Evolutionary conservation across 1,284 basidiomycete species (phyloP), one percentile per base, ranked within the genome.

Genomic region (Fomitopsis pinicola): DNA sequence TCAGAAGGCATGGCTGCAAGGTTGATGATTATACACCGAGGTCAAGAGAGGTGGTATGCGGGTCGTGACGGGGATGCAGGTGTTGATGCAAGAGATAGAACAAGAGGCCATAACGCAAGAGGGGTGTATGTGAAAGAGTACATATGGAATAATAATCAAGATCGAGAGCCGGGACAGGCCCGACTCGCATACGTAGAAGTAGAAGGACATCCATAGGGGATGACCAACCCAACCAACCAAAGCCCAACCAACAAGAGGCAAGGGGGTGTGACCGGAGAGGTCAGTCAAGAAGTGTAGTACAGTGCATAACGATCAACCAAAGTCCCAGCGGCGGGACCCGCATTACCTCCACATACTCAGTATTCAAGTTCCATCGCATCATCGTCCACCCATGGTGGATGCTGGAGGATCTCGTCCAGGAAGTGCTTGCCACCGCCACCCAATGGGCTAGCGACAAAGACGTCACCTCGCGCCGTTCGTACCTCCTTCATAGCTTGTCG

Each of bases 401-500:
- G 61, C 4, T 57, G 65, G 17, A 92, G 77, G 58, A 91, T 84
- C 62, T 85, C 82, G 26, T 82, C 79, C 70, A 92, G 73, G 74
- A 91, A 92, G 8, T 80, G 81, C 26, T 71, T 71, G 7, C 80
- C 74, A 28, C 85, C 84, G 19, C 83, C 76, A 10, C 83, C 87
- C 59, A 92, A 76, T 28, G 91, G 87, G 40, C 87, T 89, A 17
- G 86, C 87, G 40, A 73, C 78, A 70, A 90, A 91, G 61, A 82
- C 70, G 42, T 77, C 74, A 26, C 72, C 77, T 19, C 82, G 81
- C 26, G 74, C 74, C 22, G 67, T 68, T 55, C 81, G 78, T 66
- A 79, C 74, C 53, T 72, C 74, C 53, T 86, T 84, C 91, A 93
- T 92, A 62, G 75, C 76, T 55, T 67, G 72, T 58, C 90, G 79